phyloP scores from a whole-genome alignment of 1,284 basidiomycete species.

The Cutaneotrichosporon sp. region DNA sequence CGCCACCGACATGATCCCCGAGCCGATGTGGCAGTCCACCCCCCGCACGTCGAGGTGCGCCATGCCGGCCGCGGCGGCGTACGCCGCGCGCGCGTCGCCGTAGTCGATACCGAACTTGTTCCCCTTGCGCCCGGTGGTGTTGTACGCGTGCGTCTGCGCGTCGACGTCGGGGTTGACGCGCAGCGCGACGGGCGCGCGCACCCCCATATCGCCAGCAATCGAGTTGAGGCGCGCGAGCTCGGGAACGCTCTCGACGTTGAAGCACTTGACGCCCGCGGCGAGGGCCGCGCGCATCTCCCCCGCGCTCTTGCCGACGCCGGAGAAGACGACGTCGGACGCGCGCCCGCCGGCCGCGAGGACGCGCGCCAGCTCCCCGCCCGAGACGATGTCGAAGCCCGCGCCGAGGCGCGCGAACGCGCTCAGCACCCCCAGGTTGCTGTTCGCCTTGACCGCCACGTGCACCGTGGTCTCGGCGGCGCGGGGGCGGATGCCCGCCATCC shows the following conservation, averaged over 20 bases:
- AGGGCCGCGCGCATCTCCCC: slow-evolving; percentile 16
- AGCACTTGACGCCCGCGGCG: slow-evolving; percentile 17
- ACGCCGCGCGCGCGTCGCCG: slow-evolving; percentile 8
- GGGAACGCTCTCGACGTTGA: slow-evolving; percentile 20
- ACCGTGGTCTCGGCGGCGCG: not conserved
- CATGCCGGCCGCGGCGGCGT: not conserved
- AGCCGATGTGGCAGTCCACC: slow-evolving; percentile 21
- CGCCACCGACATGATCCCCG: slow-evolving; percentile 11
- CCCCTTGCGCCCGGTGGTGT: slow-evolving; percentile 11
- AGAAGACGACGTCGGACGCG: slow-evolving; percentile 12
- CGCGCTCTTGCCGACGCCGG: slow-evolving; percentile 14
- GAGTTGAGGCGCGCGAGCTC: slow-evolving; percentile 13
- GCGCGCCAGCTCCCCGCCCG: slow-evolving; percentile 16
- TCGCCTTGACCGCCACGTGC: slow-evolving; percentile 20
- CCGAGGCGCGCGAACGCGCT: slow-evolving; percentile 16
- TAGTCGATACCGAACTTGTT: slow-evolving; percentile 21
- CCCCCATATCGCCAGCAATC: slow-evolving; percentile 7
- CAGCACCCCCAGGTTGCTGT: slow-evolving; percentile 19
- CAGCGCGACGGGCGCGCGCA: slow-evolving; percentile 6
- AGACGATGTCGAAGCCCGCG: slow-evolving; percentile 19
- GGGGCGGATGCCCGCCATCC: not conserved
- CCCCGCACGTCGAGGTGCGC: slow-evolving; percentile 5
- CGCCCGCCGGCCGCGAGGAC: slow-evolving; percentile 16
- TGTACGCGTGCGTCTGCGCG: slow-evolving; percentile 18
- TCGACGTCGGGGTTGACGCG: slow-evolving; percentile 19